Conservation (phyloP, 441 rosid species). For the Biscutella auriculata region DNA sequence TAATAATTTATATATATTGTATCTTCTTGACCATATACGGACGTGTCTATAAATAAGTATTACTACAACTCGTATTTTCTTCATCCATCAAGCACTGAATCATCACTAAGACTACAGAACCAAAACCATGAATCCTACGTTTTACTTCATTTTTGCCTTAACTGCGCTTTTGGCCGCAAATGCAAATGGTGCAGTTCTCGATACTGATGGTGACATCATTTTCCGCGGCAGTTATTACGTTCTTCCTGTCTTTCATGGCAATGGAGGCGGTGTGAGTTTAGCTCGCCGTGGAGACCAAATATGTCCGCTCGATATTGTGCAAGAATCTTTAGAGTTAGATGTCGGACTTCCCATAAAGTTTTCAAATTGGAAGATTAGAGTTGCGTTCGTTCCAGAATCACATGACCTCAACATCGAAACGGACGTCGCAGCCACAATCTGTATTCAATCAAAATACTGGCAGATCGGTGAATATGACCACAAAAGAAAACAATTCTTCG, state of each 20-base stretch:
- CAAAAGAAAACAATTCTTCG: slow-evolving; percentile 26
- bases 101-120: not conserved
- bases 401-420: slow-evolving; percentile 33
- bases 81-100: not conserved
- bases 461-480: slow-evolving; percentile 27
- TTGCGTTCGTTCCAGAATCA: slow-evolving; percentile 23
- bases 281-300: slow-evolving; percentile 12
- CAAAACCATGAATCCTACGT: slow-evolving; percentile 12
- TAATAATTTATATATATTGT: too few relatives aligned
- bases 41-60: slow-evolving; percentile 5
- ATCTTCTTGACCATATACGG: too few relatives aligned
- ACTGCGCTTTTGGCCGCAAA: not conserved
- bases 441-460: slow-evolving; percentile 33
- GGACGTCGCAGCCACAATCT: slow-evolving; percentile 14
- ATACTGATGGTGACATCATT: slow-evolving; percentile 24
- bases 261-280: slow-evolving; percentile 44
- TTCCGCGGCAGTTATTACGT: slow-evolving; percentile 30
- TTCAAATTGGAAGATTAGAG: slow-evolving; percentile 21
- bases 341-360: slow-evolving; percentile 33
- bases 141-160: slow-evolving; percentile 12
- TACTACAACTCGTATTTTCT: not conserved
- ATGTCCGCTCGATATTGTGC: slow-evolving; percentile 30
- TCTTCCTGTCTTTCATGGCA: slow-evolving; percentile 35
- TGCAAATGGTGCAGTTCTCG: slow-evolving; percentile 22
- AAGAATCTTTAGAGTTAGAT: slow-evolving; percentile 26